These are phyloP conservation scores for Marchantia paleacea DNA, from an alignment of 225 moss, liverwort and hornwort genomes.

Conservation along the genomic window DNA sequence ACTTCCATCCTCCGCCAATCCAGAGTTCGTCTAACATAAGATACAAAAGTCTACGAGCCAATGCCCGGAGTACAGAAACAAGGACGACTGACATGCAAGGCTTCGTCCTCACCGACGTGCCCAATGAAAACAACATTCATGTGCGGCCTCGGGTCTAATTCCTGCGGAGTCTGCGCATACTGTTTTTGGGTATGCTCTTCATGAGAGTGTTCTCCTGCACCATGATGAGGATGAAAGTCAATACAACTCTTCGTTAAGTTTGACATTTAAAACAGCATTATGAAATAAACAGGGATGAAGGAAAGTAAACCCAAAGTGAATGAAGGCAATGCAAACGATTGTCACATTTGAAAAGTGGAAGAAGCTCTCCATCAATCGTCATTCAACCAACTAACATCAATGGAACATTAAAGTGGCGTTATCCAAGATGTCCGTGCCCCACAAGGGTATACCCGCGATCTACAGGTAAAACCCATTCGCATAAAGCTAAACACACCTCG, in stretches of 20 bases:
- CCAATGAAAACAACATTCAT: constrained; percentile 94
- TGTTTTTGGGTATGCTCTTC: constrained; percentile 27
- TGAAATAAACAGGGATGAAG: no score
- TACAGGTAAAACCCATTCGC: background rate
- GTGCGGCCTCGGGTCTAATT: constrained; percentile 63
- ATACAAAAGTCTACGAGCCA: background rate
- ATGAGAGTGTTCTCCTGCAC: constrained; percentile 21
- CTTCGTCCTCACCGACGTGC: constrained; percentile 45
- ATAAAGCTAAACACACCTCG: constrained; percentile 17
- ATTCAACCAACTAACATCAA: background rate
- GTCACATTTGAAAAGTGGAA: background rate
- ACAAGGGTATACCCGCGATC: background rate
- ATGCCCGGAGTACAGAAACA: background rate
- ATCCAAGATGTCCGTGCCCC: background rate
- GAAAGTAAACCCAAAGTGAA: background rate
- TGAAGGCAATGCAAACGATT: background rate
- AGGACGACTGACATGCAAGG: background rate
- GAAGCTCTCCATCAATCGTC: background rate
- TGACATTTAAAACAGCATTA: no score
- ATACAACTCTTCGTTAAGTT: background rate
- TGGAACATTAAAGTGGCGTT: no score
- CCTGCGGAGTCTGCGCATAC: constrained; percentile 30
- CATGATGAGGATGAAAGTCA: background rate
- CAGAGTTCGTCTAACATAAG: background rate
- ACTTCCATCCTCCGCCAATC: background rate